Evolutionary conservation across 805 yeast genomes (phyloP).

Genomic region (Blastobotrys robertii): DNA sequence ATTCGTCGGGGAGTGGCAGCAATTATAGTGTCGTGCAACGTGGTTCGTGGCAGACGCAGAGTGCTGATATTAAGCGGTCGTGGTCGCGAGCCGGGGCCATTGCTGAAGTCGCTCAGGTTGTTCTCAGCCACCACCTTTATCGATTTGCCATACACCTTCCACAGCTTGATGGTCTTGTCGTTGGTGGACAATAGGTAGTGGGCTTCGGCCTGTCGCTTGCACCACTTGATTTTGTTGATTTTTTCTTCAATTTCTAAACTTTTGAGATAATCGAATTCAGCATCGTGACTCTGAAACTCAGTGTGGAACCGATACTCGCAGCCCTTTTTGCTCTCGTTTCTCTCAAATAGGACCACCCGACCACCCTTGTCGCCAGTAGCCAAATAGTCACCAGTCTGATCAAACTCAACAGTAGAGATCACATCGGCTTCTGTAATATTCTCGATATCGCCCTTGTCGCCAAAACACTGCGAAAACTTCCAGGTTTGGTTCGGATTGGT

Average conservation of each 20-base stretch:
- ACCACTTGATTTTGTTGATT: slow-evolving; percentile 96
- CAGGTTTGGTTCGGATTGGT: slow-evolving; percentile 35
- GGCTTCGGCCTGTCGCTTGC: slow-evolving; percentile 79
- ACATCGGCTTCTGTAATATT: slow-evolving; percentile 94
- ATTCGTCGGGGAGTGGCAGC: slow-evolving; percentile 90
- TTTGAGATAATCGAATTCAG: slow-evolving; percentile 94
- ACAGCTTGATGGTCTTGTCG: slow-evolving; percentile 95
- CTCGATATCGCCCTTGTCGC: slow-evolving; percentile 96
- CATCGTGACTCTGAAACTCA: slow-evolving; percentile 97
- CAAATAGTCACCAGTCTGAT: slow-evolving; percentile 84
- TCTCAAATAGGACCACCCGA: slow-evolving; percentile 88
- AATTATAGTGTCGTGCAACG: slow-evolving; percentile 89
- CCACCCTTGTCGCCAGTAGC: slow-evolving; percentile 99
- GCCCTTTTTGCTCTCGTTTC: slow-evolving; percentile 60
- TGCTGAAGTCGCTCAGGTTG: slow-evolving; percentile 48
- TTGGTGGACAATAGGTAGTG: slow-evolving; percentile 85
- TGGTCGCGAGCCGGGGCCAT: slow-evolving; percentile 12
- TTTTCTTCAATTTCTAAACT: slow-evolving; percentile 96
- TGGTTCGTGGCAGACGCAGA: slow-evolving; percentile 74
- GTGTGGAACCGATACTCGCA: slow-evolving; percentile 95
- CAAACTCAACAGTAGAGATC: slow-evolving; percentile 94
- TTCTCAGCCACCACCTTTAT: slow-evolving; percentile 88
- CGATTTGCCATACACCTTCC: slow-evolving; percentile 92
- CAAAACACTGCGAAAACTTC: slow-evolving; percentile 96
- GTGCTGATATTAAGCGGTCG: slow-evolving; percentile 25